Percentiles rank a stretch among this genome's conserved stretches.
phyloP scores from a whole-genome alignment of 2,329 filamentous ascomycete genomes.

The Macrophomina phaseolina region DNA sequence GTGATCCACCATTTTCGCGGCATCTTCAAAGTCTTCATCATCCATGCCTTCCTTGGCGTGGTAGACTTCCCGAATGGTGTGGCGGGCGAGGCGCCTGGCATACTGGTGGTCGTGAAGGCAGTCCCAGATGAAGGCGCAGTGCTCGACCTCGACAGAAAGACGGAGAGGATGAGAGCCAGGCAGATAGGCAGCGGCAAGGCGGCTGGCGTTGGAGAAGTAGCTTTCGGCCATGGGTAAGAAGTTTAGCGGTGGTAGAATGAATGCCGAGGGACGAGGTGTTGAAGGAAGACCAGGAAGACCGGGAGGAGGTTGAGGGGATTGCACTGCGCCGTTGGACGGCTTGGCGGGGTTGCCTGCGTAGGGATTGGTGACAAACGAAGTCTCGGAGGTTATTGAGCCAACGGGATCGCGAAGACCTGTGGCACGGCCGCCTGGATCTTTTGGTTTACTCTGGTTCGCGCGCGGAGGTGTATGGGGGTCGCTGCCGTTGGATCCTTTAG shows the following conservation, averaged over 20 bases:
- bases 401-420: conserved; percentile 55
- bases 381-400: conserved; percentile 55
- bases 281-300: conserved; percentile 38
- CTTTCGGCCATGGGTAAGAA: conserved; percentile 82
- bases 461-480: conserved; percentile 21
- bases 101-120: conserved; percentile 82
- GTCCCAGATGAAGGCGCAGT: conserved; percentile 91
- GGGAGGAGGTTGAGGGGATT: conserved; percentile 38
- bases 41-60: conserved; percentile 91
- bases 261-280: conserved; percentile 62
- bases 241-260: conserved; percentile 78
- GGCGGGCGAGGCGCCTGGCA: conserved; percentile 77
- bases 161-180: conserved; percentile 90
- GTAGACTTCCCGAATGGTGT: conserved; percentile 89
- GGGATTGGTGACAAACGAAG: conserved; percentile 58
- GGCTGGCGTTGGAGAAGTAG: conserved; percentile 79
- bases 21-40: conserved; percentile 93
- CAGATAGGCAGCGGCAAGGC: conserved; percentile 75
- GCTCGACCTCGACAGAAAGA: conserved; percentile 89
- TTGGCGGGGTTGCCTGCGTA: conserved; percentile 48
- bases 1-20: conserved; percentile 83
- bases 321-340: conserved; percentile 33
- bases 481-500: conserved; percentile 16
- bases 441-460: conserved; percentile 25
- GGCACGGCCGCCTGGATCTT: conserved; percentile 36